Conservation (phyloP, 2,329 filamentous ascomycete species). For the Plectosphaerella cucumerina region DNA sequence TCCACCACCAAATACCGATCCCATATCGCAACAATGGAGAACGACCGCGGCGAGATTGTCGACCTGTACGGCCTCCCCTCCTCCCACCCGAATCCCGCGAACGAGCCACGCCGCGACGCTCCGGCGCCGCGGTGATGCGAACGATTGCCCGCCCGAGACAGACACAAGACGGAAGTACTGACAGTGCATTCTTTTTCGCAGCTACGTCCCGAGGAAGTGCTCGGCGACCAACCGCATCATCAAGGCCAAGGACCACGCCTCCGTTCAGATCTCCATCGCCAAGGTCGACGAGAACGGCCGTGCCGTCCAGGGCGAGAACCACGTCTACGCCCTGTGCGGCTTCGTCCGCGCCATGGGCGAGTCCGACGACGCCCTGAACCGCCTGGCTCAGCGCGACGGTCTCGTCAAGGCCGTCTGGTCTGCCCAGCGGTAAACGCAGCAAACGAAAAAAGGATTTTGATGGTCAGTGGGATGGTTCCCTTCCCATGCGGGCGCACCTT, state of each 20-base stretch:
- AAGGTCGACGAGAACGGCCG: constrained; percentile 99
- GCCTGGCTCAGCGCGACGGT: constrained; percentile 91
- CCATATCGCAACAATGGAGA: constrained; percentile 80
- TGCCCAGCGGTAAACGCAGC: constrained; percentile 55
- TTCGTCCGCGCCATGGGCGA: constrained; percentile 98
- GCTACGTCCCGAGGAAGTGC: constrained; percentile 99
- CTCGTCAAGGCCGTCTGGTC: constrained; percentile 97
- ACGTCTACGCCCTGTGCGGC: constrained; percentile 94
- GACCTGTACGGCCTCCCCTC: constrained; percentile 71
- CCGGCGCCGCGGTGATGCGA: too few species aligned
- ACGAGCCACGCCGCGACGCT: background rate
- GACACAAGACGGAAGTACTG: constrained; percentile 15
- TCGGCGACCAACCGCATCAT: constrained; percentile 99
- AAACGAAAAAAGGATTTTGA: background rate
- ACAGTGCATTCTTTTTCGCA: constrained; percentile 33
- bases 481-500: background rate
- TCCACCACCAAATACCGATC: constrained; percentile 24
- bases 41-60: constrained; percentile 99
- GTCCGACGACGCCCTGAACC: constrained; percentile 94
- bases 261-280: constrained; percentile 92
- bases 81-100: constrained; percentile 6
- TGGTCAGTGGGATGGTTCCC: background rate
- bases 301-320: constrained; percentile 89
- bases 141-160: background rate
- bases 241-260: constrained; percentile 99